These are phyloP conservation scores for Cadophora gregata DNA, from an alignment of 2,329 filamentous ascomycete genomes.

Conservation along the genomic window DNA sequence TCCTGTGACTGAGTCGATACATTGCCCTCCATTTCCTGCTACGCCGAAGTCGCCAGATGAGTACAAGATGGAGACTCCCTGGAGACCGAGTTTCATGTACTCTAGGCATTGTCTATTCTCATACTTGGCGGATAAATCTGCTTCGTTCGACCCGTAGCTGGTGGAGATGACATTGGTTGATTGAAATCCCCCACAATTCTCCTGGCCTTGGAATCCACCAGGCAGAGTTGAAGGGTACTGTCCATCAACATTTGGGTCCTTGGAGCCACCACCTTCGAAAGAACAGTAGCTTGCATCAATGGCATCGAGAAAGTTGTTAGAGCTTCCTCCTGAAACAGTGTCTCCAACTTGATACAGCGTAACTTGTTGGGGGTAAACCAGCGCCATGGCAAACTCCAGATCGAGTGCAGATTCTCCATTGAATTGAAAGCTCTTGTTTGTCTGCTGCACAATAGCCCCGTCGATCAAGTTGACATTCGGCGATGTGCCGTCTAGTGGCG, in stretches of 20 bases:
- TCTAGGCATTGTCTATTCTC: constrained; percentile 59
- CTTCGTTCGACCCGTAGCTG: constrained; percentile 60
- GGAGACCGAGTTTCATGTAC: constrained; percentile 62
- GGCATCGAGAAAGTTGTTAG: constrained; percentile 47
- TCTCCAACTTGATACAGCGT: constrained; percentile 56
- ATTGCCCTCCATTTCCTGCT: constrained; percentile 48
- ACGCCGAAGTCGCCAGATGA: constrained; percentile 58
- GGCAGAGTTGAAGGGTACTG: constrained; percentile 44
- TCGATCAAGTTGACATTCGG: constrained; percentile 47
- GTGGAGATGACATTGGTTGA: constrained; percentile 61
- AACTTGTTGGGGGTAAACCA: constrained; percentile 58
- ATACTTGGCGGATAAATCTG: constrained; percentile 55
- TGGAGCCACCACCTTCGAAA: constrained; percentile 49
- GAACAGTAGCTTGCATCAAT: constrained; percentile 54
- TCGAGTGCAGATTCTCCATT: constrained; percentile 49
- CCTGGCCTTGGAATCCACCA: constrained; percentile 48
- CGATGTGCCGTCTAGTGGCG: constrained; percentile 48
- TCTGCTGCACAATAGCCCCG: constrained; percentile 45
- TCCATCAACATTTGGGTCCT: constrained; percentile 47
- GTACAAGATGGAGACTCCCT: constrained; percentile 57
- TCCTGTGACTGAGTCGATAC: constrained; percentile 46
- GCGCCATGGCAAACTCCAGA: constrained; percentile 52
- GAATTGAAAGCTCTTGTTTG: constrained; percentile 48
- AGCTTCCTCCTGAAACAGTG: constrained; percentile 35
- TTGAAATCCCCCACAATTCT: constrained; percentile 52